These are phyloP conservation scores for Boletus barrowsii DNA, from an alignment of 768 basidiomycete species.

Conservation along the genomic window DNA sequence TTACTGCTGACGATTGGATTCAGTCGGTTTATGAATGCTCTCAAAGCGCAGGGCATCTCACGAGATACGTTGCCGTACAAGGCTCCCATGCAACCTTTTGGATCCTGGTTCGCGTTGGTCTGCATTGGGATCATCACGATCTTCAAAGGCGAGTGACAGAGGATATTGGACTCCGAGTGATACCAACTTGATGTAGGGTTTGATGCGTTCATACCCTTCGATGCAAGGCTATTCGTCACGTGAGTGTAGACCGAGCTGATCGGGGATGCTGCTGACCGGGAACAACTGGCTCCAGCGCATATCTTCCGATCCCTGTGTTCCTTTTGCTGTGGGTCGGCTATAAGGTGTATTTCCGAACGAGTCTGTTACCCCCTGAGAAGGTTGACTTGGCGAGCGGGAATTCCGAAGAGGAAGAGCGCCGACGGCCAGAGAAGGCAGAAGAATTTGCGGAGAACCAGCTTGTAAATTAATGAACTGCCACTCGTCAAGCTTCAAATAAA, in stretches of 20 bases:
- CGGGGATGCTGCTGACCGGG: too few species aligned
- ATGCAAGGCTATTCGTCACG: conserved; percentile 52
- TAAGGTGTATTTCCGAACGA: conserved; percentile 35
- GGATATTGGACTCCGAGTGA: background rate
- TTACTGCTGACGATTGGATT: background rate
- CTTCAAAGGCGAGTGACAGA: conserved; percentile 48
- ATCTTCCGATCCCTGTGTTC: conserved; percentile 36
- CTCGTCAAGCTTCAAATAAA: too few species aligned
- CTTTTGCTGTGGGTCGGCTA: conserved; percentile 35
- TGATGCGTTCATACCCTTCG: background rate
- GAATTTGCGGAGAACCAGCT: conserved; percentile 14
- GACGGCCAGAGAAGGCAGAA: conserved; percentile 40
- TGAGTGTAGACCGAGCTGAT: too few species aligned
- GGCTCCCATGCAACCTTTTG: conserved; percentile 38
- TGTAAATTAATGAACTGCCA: background rate
- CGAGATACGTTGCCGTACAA: conserved; percentile 44
- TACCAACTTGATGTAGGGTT: conserved; percentile 27
- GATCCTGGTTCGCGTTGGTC: conserved; percentile 58
- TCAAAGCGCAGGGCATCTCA: conserved; percentile 41
- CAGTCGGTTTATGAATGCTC: conserved; percentile 49
- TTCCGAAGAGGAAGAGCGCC: conserved; percentile 53
- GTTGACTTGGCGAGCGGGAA: conserved; percentile 37
- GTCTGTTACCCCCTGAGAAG: conserved; percentile 38
- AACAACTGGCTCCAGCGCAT: conserved; percentile 4
- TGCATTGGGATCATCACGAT: conserved; percentile 52